Percentiles rank a stretch among this genome's conserved stretches.
phyloP scores from a whole-genome alignment of 2,329 filamentous ascomycete species.

The Aspergillus costaricaensis region DNA sequence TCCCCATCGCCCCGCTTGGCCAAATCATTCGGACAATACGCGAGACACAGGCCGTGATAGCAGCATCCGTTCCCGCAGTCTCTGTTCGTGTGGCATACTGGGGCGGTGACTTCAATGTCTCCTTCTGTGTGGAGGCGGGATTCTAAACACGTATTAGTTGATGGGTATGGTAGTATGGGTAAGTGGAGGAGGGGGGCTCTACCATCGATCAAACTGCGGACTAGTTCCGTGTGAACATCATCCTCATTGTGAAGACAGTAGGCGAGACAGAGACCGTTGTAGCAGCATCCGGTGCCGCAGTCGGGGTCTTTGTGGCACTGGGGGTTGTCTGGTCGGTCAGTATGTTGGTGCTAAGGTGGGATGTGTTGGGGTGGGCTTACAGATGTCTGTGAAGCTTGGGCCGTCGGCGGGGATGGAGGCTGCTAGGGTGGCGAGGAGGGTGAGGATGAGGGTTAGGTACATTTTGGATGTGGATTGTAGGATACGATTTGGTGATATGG shows the following conservation, averaged over 20 bases:
- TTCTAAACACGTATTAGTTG: not conserved
- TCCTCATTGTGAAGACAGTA: not conserved
- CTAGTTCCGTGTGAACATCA: not conserved
- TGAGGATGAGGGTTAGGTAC: not conserved
- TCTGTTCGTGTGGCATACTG: not conserved
- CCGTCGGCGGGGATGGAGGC: not conserved
- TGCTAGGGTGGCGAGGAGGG: not conserved
- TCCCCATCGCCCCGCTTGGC: not conserved
- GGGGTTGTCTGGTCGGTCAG: not conserved
- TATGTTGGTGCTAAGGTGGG: not conserved
- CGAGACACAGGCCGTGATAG: not conserved
- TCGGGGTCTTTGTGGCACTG: slow-evolving; percentile 9
- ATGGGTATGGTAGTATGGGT: too few relatives aligned
- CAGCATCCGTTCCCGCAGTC: not conserved
- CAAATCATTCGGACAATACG: not conserved
- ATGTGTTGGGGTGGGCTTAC: not conserved
- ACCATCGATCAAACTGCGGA: not conserved
- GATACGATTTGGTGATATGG: too few relatives aligned
- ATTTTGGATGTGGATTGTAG: too few relatives aligned
- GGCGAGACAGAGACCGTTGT: slow-evolving; percentile 10
- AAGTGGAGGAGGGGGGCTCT: too few relatives aligned
- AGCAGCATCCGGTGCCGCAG: slow-evolving; percentile 9
- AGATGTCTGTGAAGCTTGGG: slow-evolving; percentile 8
- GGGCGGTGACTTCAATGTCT: not conserved
- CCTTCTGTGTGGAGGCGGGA: not conserved